phyloP scores from a whole-genome alignment of 1,284 basidiomycete genomes.

The Pholiota adiposa region DNA sequence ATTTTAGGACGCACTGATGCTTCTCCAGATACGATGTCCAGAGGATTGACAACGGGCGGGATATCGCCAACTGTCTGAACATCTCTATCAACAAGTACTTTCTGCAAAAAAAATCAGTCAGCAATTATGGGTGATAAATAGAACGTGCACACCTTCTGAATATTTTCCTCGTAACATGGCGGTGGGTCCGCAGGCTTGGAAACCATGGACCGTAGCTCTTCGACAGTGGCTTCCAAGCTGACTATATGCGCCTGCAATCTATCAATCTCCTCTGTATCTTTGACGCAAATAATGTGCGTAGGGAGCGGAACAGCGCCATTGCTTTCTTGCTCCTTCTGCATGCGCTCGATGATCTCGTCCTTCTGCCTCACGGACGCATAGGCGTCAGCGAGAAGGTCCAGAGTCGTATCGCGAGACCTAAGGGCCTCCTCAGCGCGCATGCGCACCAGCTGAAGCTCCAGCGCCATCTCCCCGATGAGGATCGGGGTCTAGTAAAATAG shows the following conservation, averaged over 20 bases:
- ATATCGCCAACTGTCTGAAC: not conserved
- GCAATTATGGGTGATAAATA: not conserved
- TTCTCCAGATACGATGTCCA: not conserved
- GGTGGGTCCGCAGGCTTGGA: slow-evolving; percentile 26
- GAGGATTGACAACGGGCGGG: not conserved
- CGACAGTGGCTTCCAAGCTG: slow-evolving; percentile 41
- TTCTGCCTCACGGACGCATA: slow-evolving; percentile 67
- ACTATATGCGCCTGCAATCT: slow-evolving; percentile 38
- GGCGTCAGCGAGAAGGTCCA: slow-evolving; percentile 62
- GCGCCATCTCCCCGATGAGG: slow-evolving; percentile 49
- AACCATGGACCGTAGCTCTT: slow-evolving; percentile 44
- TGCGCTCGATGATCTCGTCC: slow-evolving; percentile 48
- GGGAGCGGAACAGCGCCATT: slow-evolving; percentile 8
- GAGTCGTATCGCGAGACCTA: slow-evolving; percentile 65
- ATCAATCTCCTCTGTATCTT: slow-evolving; percentile 19
- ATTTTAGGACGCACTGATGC: not conserved
- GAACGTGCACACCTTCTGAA: slow-evolving; percentile 23
- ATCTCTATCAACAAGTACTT: not conserved
- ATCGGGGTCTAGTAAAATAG: slow-evolving; percentile 40
- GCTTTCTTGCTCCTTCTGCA: slow-evolving; percentile 45
- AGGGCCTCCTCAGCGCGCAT: slow-evolving; percentile 61
- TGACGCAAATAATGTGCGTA: slow-evolving; percentile 2
- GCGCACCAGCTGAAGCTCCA: slow-evolving; percentile 60
- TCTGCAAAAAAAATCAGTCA: not conserved
- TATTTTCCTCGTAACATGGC: slow-evolving; percentile 32